phyloP scores from a whole-genome alignment of 768 basidiomycete species.

The Lentinula lateritia region DNA sequence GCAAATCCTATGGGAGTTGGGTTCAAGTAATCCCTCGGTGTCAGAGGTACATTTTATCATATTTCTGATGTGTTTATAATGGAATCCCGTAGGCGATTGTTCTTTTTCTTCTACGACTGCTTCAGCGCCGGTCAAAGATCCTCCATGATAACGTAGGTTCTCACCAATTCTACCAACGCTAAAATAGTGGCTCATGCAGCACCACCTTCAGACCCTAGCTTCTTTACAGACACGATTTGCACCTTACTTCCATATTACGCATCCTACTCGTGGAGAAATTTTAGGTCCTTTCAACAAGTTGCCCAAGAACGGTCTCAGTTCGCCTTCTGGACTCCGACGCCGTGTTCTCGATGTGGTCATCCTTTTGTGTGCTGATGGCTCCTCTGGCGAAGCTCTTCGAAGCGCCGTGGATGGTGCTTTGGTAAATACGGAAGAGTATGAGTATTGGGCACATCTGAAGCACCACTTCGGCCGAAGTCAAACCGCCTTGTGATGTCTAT shows the following conservation, averaged over 20 bases:
- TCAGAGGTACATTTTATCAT: constrained; percentile 50
- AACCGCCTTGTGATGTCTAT: too few relatives aligned
- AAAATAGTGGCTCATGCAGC: background rate
- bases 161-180: background rate
- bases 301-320: constrained; percentile 16
- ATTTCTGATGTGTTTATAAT: background rate
- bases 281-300: constrained; percentile 76
- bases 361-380: constrained; percentile 14
- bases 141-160: constrained; percentile 11
- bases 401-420: constrained; percentile 33
- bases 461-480: background rate
- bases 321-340: constrained; percentile 34
- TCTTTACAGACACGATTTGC: constrained; percentile 54
- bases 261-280: constrained; percentile 68
- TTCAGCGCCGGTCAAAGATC: constrained; percentile 49
- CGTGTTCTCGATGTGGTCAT: constrained; percentile 63
- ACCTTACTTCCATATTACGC: constrained; percentile 77
- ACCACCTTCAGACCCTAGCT: constrained; percentile 33
- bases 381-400: constrained; percentile 12
- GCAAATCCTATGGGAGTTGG: constrained; percentile 81
- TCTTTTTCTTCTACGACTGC: constrained; percentile 54
- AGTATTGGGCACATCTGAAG: constrained; percentile 34
- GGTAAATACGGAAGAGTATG: constrained; percentile 26
- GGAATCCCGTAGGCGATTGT: constrained; percentile 41
- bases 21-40: constrained; percentile 43